Conservation (phyloP, 441 rosid species). For the Flueggea neowawraea region DNA sequence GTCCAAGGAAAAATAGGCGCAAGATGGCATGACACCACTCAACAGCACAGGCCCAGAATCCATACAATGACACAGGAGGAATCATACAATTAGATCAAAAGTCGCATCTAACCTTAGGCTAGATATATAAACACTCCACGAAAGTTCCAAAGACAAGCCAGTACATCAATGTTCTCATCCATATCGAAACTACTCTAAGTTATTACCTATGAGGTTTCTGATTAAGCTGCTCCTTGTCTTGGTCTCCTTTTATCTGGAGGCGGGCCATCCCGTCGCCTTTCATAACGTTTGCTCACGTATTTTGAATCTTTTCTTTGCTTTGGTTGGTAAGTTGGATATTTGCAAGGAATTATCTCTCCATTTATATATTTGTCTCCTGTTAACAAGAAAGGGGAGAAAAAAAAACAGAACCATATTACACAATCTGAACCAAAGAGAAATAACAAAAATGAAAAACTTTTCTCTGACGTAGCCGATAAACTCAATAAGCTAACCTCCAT, state of each 20-base stretch:
- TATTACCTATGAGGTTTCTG: conserved; percentile 43
- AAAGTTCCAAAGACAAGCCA: too few species aligned
- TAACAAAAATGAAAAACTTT: background rate
- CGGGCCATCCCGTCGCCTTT: conserved; percentile 83
- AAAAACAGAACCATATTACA: background rate
- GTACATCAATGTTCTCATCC: too few species aligned
- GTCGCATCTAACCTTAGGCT: too few species aligned
- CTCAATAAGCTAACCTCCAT: conserved; percentile 60
- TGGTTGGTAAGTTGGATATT: conserved; percentile 93
- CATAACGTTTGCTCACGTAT: conserved; percentile 67
- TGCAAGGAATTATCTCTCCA: conserved; percentile 91
- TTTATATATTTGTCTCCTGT: conserved; percentile 91
- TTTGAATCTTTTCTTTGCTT: conserved; percentile 61
- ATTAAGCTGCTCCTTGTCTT: conserved; percentile 41
- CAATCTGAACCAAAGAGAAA: background rate
- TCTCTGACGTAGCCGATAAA: background rate
- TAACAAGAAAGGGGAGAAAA: background rate
- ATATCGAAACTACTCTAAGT: background rate
- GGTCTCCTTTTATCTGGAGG: conserved; percentile 64
- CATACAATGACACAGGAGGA: too few species aligned
- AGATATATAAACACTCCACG: too few species aligned
- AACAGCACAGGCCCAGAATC: too few species aligned
- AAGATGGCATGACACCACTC: too few species aligned
- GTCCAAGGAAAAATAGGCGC: too few species aligned
- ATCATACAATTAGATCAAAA: too few species aligned